Base-by-base conservation (phyloP, 257 asterid genomes). In the Petunia axillaris region DNA sequence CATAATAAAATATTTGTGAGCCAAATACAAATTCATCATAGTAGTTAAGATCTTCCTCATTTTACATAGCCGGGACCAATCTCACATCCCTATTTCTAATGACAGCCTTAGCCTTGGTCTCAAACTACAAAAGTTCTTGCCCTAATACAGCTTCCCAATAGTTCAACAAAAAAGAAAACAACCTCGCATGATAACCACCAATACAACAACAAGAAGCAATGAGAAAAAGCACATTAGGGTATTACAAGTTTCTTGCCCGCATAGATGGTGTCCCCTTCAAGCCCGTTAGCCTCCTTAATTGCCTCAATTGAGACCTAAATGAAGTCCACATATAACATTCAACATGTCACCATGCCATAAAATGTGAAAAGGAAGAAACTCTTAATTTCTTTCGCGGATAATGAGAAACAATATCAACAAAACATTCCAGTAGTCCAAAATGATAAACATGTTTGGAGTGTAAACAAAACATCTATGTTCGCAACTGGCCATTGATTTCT, bases 201-300 rank as follows among this genome's bases (percentile, higher is more conserved):
- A 1, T 71, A 58, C 58, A 77, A 77, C 80, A 58, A 77, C 4
- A 77, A 77, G 43, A 57, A 62, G 0, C 70, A 76, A 58, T 0
- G 57, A 46, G 43, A 55, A 41, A 6, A 43, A 81, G 35, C 79
- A 65, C 63, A 14, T 52, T 46, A 81, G 5, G 88, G 88, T 57
- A 85, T 82, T 38, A 76, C 63, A 67, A 85, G 86, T 76, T 85
- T 85, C 78, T 85, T 82, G 41, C 86, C 86, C 37, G 84, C 88
- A 67, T 82, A 85, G 58, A 85, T 82, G 63, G 84, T 82, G 71
- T 85, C 84, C 77, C 84, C 85, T 63, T 78, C 41, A 68, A 85
- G 88, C 54, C 82, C 86, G 52, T 85, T 85, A 48, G 86, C 88
- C 43, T 85, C 86, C 84, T 84, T 84, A 78, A 87, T 87, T 54